Conservation (phyloP, 106 monocot species). For the Dendrobium catenatum region DNA sequence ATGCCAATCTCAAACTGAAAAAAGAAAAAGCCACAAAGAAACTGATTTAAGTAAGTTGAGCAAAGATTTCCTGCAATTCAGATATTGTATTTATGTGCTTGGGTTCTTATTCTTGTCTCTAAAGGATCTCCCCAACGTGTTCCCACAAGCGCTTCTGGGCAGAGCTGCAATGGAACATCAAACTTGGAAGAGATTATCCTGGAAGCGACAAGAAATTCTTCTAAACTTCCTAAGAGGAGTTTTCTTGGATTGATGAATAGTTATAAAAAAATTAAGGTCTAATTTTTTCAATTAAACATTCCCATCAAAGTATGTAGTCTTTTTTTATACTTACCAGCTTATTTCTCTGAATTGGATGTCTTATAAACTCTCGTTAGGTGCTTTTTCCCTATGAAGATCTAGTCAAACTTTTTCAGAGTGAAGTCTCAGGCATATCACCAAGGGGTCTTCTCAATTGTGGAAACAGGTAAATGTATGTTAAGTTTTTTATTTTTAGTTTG, state of each 20-base stretch:
- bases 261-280: slow-evolving; percentile 17
- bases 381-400: slow-evolving; percentile 48
- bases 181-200: background rate
- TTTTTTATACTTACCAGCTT: background rate
- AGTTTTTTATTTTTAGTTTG: background rate
- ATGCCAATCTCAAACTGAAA: slow-evolving; percentile 22
- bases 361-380: background rate
- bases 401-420: slow-evolving; percentile 82
- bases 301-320: background rate
- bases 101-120: background rate
- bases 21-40: slow-evolving; percentile 20
- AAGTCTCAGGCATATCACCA: slow-evolving; percentile 54
- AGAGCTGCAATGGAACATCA: slow-evolving; percentile 6
- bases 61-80: background rate
- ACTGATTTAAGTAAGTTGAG: slow-evolving; percentile 41
- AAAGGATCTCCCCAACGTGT: slow-evolving; percentile 4
- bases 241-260: slow-evolving; percentile 10
- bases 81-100: background rate
- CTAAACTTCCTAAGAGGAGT: slow-evolving; percentile 10
- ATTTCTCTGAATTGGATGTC: background rate
- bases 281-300: background rate
- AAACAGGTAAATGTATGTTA: slow-evolving; percentile 50
- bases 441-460: slow-evolving; percentile 96
- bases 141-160: slow-evolving; percentile 3
- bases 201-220: slow-evolving; percentile 8